These are phyloP conservation scores for Solanum sitiens DNA, from an alignment of 257 asterid genomes.

Conservation along the genomic window DNA sequence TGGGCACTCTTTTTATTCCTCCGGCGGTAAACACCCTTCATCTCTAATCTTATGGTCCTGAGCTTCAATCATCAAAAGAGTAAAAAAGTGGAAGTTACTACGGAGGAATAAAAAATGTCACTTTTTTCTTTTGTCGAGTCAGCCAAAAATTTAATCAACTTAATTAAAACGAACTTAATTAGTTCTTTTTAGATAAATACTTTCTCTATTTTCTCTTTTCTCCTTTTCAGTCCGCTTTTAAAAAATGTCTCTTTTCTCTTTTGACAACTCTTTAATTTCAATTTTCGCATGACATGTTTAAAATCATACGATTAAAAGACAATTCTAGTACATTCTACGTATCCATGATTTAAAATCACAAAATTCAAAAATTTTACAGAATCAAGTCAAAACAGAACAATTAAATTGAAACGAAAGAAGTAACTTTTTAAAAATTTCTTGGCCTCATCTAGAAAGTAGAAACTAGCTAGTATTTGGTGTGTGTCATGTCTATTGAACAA, in stretches of 20 bases:
- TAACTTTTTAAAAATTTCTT: too few relatives aligned
- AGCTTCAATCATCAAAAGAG: too few relatives aligned
- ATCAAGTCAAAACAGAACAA: too few relatives aligned
- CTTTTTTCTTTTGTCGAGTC: not conserved
- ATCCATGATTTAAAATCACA: too few relatives aligned
- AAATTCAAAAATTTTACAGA: too few relatives aligned
- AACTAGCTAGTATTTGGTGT: not conserved
- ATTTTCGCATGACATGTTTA: not conserved
- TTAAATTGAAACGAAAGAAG: too few relatives aligned
- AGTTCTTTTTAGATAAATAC: too few relatives aligned
- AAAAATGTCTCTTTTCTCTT: too few relatives aligned
- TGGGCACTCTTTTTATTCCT: not conserved
- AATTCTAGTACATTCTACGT: not conserved
- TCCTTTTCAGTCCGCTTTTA: not conserved
- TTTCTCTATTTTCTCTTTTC: not conserved
- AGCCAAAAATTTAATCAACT: too few relatives aligned
- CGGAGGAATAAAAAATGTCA: not conserved
- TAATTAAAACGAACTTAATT: too few relatives aligned
- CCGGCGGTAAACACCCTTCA: too few relatives aligned
- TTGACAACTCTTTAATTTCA: too few relatives aligned
- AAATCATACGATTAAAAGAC: not conserved
- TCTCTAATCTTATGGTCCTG: fast-evolving
- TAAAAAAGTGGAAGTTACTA: not conserved
- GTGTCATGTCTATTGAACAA: not conserved
- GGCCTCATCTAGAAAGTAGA: not conserved